Base-by-base conservation (phyloP, 192 early-diverging fungal genomes). In the Coemansia sp. region DNA sequence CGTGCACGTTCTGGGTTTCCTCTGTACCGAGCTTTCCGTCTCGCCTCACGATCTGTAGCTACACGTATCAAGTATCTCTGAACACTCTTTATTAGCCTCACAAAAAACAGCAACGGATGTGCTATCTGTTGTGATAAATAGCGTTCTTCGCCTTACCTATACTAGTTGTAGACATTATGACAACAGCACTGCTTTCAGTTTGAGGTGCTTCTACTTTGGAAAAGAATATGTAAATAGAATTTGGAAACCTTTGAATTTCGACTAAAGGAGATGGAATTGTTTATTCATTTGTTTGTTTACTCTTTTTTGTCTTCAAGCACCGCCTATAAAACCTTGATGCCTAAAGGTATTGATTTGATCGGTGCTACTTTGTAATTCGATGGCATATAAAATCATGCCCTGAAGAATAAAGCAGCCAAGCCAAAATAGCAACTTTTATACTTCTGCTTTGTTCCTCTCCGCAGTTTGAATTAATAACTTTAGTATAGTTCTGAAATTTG, bases 1-100 rank as follows among this genome's bases (percentile, higher is more conserved):
- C 79, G 70, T 11, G 70, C 71, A 16, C 74, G 70, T 17, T 76
- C 79, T 20, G 79, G 79, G 37, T 81, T 81, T 13, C 79, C 79
- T 41, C 79, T 67, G 48, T 76, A 67, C 54, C 79, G 70, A 9
- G 79, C 79, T 32, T 64, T 70, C 44, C 79, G 74, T 16, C 68
- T 65, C 13, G 68, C 79, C 7, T 81, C 74, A 43, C 79, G 67
- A 42, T 69, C 69, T 17, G 39, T 16, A 14, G 19, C 57, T 59
- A 59, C 17, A 41, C 39, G 14, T 14, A 25, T 56, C 32, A 56
- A 12, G n/a, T 7, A 14, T 50, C n/a, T 50, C 16, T 49, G 48
- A 32, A 32, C 1, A 4, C 32, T 32, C 32, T 2, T 32, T 32
- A 32, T 32, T 32, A 32, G 32, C 32, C 32, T 32, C 44, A 45